phyloP scores from a whole-genome alignment of 352 stramenopile species.

The Globisporangium emineosum region DNA sequence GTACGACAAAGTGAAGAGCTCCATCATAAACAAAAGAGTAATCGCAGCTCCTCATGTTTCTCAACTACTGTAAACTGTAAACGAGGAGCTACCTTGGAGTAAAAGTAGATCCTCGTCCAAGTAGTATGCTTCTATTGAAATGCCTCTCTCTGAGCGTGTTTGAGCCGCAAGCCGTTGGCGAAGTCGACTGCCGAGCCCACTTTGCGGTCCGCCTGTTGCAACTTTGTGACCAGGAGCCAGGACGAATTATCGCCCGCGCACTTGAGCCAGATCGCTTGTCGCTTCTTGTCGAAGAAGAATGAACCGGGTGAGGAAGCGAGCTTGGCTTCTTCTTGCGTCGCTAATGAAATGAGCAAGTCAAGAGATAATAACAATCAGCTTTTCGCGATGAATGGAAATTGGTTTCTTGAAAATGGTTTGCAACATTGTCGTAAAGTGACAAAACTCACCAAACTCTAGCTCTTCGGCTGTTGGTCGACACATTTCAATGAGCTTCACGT shows the following conservation, averaged over 20 bases:
- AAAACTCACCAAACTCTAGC: slow-evolving; percentile 19
- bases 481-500: slow-evolving; percentile 70
- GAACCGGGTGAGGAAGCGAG: slow-evolving; percentile 24
- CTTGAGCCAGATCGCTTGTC: slow-evolving; percentile 67
- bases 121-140: slow-evolving; percentile 26
- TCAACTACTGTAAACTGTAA: no score
- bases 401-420: neutral
- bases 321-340: slow-evolving; percentile 11
- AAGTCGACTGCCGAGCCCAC: slow-evolving; percentile 67
- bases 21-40: neutral
- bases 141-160: slow-evolving; percentile 45
- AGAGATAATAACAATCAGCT: neutral
- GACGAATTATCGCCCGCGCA: slow-evolving; percentile 28
- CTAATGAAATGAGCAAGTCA: neutral
- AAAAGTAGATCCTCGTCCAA: neutral
- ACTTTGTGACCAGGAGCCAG: slow-evolving; percentile 67
- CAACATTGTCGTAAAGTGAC: neutral
- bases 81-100: no score
- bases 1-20: neutral
- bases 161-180: slow-evolving; percentile 75
- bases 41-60: neutral
- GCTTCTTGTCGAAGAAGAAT: slow-evolving; percentile 80
- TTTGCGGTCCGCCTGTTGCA: slow-evolving; percentile 68
- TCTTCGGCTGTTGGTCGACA: slow-evolving; percentile 43
- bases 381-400: neutral